Evolutionary conservation across 2,329 filamentous ascomycete genomes (phyloP), one percentile per base, ranked within the genome.

Genomic region (Aaosphaeria arxii): DNA sequence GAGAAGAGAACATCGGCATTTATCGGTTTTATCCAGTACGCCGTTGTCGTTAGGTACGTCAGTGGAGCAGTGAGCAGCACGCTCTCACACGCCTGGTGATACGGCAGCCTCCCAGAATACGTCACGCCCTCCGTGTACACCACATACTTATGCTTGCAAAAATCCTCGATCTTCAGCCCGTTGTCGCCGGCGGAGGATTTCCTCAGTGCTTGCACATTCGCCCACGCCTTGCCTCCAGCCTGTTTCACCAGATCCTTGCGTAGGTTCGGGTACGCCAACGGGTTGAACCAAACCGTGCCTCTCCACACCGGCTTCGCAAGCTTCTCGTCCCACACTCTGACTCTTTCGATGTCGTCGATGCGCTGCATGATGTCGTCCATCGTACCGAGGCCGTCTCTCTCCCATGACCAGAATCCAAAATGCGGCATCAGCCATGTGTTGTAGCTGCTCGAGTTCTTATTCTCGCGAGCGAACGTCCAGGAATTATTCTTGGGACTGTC

Each of bases 201-300:
- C 32, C 47, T 40, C 11, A 62, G 40, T 17, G 50, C 48, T 11
- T 51, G 38, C 7, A 62, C 53, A 40, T 61, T 54, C 11, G 58
- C 56, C 59, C 59, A 61, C 2, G 48, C 32, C 30, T 55, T 55
- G 9, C 41, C 45, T 28, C 45, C 50, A 28, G 56, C 47, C 4
- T 44, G 51, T 40, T 52, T 50, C 24, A 62, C 46, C 13, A 62
- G 40, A 24, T 56, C 54, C 31, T 56, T 47, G 28, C 59, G 53
- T 7, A 62, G 51, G 30, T 31, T 46, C 31, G 52, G 53, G 35
- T 49, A 36, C n/a, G 44, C 55, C 32, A 52, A 40, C 17, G 46
- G 56, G 44, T 59, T 61, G 47, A 59, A 59, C 55, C 55, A 59
- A 6, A 46, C 46, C 6, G 59, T 60, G 1, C 58, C 58, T 31